A percentile compares a stretch with the other conserved stretches of the same genome.
These are phyloP conservation scores for Astraeus odoratus DNA, from an alignment of 768 basidiomycete species.

Conservation along the genomic window DNA sequence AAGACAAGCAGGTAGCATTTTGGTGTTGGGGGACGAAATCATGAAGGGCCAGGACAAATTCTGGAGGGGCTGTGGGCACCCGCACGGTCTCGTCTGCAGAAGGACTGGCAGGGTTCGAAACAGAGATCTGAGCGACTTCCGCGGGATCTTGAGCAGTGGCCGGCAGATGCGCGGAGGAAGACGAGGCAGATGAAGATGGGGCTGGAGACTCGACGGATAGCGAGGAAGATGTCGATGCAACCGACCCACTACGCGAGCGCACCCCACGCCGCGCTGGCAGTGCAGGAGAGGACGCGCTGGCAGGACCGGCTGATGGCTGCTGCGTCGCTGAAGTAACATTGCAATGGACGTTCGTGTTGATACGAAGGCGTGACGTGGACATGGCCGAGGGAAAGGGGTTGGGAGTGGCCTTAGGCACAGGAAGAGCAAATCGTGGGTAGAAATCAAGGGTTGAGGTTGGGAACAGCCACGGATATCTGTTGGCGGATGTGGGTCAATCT, in stretches of 20 bases:
- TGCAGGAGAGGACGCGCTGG: constrained; percentile 22
- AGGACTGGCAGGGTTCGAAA: constrained; percentile 35
- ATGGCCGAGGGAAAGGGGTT: constrained; percentile 25
- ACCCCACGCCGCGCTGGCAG: constrained; percentile 9
- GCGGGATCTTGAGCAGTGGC: constrained; percentile 30
- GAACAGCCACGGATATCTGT: not conserved
- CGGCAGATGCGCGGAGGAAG: constrained; percentile 42
- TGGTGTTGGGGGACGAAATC: constrained; percentile 73
- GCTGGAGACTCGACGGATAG: constrained; percentile 50
- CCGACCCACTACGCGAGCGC: constrained; percentile 45
- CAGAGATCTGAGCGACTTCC: constrained; percentile 7
- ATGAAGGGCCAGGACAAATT: constrained; percentile 88
- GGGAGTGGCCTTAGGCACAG: not conserved
- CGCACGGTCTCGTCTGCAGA: constrained; percentile 45
- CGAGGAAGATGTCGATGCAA: constrained; percentile 51
- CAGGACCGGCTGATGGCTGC: constrained; percentile 21
- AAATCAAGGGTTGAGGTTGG: no score
- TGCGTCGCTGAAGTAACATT: constrained; percentile 28
- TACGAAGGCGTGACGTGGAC: constrained; percentile 39
- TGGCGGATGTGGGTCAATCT: no score
- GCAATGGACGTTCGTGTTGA: constrained; percentile 39
- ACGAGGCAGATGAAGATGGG: constrained; percentile 48
- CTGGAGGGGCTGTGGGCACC: constrained; percentile 33
- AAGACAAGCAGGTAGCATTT: constrained; percentile 77
- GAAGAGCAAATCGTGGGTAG: no score